Conservation (phyloP, 345 rosid genomes). For the Mercurialis annua region DNA sequence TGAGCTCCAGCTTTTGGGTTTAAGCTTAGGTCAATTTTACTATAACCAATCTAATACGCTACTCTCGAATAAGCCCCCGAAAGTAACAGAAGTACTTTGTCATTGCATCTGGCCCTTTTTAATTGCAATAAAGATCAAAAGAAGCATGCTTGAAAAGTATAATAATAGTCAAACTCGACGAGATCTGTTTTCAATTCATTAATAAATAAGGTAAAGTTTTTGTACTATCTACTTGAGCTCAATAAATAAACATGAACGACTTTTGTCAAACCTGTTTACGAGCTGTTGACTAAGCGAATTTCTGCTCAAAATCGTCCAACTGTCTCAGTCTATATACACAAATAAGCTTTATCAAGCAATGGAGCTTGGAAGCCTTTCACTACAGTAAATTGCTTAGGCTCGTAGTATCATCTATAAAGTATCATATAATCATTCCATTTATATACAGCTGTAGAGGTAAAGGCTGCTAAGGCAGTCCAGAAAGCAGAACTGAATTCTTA, state of each 20-base stretch:
- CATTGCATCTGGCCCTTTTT: background rate
- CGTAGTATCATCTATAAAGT: background rate
- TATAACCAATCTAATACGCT: background rate
- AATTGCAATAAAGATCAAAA: background rate
- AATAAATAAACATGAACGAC: background rate
- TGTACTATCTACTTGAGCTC: background rate
- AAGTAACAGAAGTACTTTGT: background rate
- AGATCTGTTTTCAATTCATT: background rate
- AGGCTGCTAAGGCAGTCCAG: background rate
- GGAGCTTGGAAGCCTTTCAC: no score
- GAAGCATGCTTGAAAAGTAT: background rate
- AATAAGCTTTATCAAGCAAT: no score
- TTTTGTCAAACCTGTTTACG: background rate
- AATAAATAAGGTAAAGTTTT: background rate
- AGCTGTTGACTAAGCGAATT: background rate
- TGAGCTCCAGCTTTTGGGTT: background rate
- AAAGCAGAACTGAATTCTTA: background rate
- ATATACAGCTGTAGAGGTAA: background rate
- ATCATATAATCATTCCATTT: background rate
- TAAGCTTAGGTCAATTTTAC: background rate
- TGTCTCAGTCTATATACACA: no score
- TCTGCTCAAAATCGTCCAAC: no score
- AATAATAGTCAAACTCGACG: background rate
- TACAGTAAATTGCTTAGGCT: background rate
- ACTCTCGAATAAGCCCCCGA: background rate